phyloP scores from a whole-genome alignment of 164 flowering plant genomes.

The Berberis vulgaris region DNA sequence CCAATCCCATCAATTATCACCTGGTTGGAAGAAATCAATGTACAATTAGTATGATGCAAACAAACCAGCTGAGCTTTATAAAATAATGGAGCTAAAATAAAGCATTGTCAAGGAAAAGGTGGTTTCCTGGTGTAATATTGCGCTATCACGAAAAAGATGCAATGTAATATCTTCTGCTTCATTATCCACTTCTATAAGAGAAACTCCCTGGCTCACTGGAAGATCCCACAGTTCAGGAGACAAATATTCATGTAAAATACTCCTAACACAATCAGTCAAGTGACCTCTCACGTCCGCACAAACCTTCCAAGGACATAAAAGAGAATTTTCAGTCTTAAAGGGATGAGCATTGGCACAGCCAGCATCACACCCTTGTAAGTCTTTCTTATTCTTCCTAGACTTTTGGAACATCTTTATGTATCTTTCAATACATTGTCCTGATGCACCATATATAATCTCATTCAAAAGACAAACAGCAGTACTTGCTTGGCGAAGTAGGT shows the following conservation, averaged over 20 bases:
- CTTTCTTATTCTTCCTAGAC: slow-evolving; percentile 19
- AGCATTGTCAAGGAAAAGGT: slow-evolving; percentile 4
- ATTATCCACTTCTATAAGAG: slow-evolving; percentile 22
- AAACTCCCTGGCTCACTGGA: slow-evolving; percentile 38
- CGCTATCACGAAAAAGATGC: slow-evolving; percentile 58
- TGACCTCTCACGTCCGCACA: slow-evolving; percentile 26
- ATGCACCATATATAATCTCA: slow-evolving; percentile 82
- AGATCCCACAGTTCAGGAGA: slow-evolving; percentile 85
- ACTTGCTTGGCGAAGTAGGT: slow-evolving; percentile 73
- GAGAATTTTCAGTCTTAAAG: slow-evolving; percentile 5
- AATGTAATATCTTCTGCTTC: slow-evolving; percentile 35
- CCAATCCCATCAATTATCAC: slow-evolving; percentile 91
- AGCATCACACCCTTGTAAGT: slow-evolving; percentile 10
- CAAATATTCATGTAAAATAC: slow-evolving; percentile 78
- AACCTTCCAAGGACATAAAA: slow-evolving; percentile 37
- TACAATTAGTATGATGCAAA: slow-evolving; percentile 8
- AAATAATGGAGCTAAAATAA: neutral
- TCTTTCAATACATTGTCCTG: slow-evolving; percentile 44
- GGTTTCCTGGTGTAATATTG: slow-evolving; percentile 76
- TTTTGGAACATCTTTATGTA: slow-evolving; percentile 37
- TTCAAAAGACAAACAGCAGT: slow-evolving; percentile 79
- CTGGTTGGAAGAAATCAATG: slow-evolving; percentile 37
- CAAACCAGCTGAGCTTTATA: neutral
- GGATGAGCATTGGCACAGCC: slow-evolving; percentile 13
- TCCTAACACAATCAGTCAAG: slow-evolving; percentile 65